A percentile compares a stretch with the other conserved stretches of the same genome.
Conservation (phyloP, 23 red algal genomes). For the Gracilaria caudata region DNA sequence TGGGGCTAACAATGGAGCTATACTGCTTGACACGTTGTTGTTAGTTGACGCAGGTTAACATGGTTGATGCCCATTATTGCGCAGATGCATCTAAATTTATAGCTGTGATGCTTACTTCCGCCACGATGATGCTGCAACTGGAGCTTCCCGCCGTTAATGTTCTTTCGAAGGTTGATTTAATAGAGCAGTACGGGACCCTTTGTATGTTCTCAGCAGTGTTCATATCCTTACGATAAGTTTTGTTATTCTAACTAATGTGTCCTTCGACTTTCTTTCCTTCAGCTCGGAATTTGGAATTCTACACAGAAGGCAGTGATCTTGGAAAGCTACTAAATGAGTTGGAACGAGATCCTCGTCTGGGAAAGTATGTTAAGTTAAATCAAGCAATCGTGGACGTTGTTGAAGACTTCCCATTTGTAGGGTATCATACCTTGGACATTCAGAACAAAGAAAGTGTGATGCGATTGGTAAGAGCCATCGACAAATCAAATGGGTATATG, state of each 20-base stretch:
- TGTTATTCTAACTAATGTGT: neutral
- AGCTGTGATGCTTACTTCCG: conserved; percentile 71
- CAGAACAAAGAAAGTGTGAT: conserved; percentile 68
- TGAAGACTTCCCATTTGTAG: conserved; percentile 79
- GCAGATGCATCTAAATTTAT: conserved; percentile 82
- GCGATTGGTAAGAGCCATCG: conserved; percentile 41
- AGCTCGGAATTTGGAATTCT: conserved; percentile 61
- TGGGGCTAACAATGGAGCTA: neutral
- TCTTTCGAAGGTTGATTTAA: conserved; percentile 90
- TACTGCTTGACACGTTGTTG: neutral
- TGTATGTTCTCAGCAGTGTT: conserved; percentile 31
- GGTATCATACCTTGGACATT: conserved; percentile 77
- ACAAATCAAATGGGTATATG: conserved; percentile 78
- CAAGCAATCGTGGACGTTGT: conserved; percentile 70
- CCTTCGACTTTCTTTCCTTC: neutral
- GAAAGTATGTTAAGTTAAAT: conserved; percentile 70
- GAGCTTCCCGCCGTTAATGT: conserved; percentile 95
- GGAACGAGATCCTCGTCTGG: conserved; percentile 35
- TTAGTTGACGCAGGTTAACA: conserved; percentile 79
- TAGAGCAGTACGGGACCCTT: conserved; percentile 73
- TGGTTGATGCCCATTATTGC: conserved; percentile 89
- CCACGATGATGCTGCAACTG: conserved; percentile 89
- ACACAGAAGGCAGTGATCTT: conserved; percentile 58
- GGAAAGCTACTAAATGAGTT: conserved; percentile 32
- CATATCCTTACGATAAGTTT: neutral